These are phyloP conservation scores for Jaenimonas drosophilae DNA, from an alignment of 208 protist genomes.

Conservation along the genomic window DNA sequence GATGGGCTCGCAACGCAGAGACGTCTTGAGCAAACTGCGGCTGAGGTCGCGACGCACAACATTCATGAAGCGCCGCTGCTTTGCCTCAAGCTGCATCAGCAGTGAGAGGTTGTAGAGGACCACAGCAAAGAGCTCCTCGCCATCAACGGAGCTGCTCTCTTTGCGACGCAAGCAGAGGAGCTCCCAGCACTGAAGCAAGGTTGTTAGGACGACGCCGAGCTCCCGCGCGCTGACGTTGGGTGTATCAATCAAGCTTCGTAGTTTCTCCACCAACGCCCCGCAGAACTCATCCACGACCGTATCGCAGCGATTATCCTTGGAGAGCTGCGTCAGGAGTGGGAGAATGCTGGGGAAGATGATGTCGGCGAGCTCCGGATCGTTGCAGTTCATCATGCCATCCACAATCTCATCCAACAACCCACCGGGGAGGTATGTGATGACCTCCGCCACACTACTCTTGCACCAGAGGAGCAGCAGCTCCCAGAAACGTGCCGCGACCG, in stretches of 20 bases:
- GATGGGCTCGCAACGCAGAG: constrained; percentile 22
- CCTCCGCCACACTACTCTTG: constrained; percentile 22
- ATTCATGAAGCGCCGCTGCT: constrained; percentile 26
- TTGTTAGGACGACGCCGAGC: constrained; percentile 39
- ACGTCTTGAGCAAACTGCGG: constrained; percentile 36
- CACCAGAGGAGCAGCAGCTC: constrained; percentile 80
- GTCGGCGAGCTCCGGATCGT: constrained; percentile 35
- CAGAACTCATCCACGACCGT: constrained; percentile 71
- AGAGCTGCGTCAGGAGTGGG: constrained; percentile 65
- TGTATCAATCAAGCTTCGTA: constrained; percentile 29
- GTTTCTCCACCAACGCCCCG: constrained; percentile 62
- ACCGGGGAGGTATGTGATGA: constrained; percentile 37
- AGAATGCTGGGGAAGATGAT: constrained; percentile 75
- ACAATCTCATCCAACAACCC: constrained; percentile 67
- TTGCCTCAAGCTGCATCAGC: constrained; percentile 18
- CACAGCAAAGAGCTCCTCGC: constrained; percentile 54
- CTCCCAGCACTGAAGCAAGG: constrained; percentile 73
- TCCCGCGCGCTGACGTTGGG: constrained; percentile 53
- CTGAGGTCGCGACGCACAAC: constrained; percentile 12
- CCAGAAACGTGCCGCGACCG: constrained; percentile 53
- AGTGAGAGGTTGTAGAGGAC: constrained; percentile 33
- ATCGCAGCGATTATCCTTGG: constrained; percentile 48
- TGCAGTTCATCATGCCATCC: constrained; percentile 64
- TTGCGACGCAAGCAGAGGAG: constrained; percentile 69
- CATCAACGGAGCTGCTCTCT: constrained; percentile 23